These are phyloP conservation scores for Yamadazyma dendronema DNA, from an alignment of 1,139 yeast genomes.

Conservation along the genomic window DNA sequence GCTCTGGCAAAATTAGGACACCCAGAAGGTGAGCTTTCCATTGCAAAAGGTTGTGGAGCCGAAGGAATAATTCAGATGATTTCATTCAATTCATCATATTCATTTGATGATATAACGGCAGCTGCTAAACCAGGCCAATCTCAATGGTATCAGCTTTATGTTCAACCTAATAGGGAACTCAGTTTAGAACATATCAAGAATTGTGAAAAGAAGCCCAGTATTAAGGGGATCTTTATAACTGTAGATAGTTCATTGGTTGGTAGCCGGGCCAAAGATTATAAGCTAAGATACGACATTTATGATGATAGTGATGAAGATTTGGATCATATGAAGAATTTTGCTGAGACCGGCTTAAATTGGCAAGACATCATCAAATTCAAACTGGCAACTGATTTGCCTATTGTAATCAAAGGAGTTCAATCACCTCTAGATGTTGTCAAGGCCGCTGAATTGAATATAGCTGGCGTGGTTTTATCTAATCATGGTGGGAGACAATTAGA, in stretches of 20 bases:
- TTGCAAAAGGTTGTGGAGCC: constrained; percentile 48
- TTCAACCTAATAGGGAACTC: constrained; percentile 31
- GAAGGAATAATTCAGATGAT: constrained; percentile 56
- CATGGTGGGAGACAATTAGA: constrained; percentile 59
- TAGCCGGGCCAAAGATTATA: constrained; percentile 25
- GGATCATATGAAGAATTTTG: constrained; percentile 8
- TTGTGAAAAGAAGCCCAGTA: constrained; percentile 20
- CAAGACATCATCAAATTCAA: constrained; percentile 20
- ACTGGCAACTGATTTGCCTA: constrained; percentile 24
- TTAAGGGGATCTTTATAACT: constrained; percentile 28
- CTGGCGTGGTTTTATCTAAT: constrained; percentile 51
- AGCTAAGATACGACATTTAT: constrained; percentile 13
- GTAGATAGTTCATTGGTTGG: constrained; percentile 28
- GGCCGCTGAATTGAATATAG: constrained; percentile 44
- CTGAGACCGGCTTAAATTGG: constrained; percentile 19
- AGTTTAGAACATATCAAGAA: constrained; percentile 18
- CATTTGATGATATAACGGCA: constrained; percentile 55
- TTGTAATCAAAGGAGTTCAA: constrained; percentile 51
- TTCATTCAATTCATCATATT: constrained; percentile 53
- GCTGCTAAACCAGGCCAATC: constrained; percentile 30
- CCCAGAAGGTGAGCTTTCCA: constrained; percentile 52
- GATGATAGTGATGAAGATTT: constrained; percentile 12
- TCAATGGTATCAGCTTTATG: constrained; percentile 47
- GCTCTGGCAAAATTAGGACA: constrained; percentile 58
- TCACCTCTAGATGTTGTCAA: constrained; percentile 47